A percentile compares a stretch with the other conserved stretches of the same genome.
Evolutionary conservation across 2,329 filamentous ascomycete genomes (phyloP).

Genomic region (Aureobasidium sp.): DNA sequence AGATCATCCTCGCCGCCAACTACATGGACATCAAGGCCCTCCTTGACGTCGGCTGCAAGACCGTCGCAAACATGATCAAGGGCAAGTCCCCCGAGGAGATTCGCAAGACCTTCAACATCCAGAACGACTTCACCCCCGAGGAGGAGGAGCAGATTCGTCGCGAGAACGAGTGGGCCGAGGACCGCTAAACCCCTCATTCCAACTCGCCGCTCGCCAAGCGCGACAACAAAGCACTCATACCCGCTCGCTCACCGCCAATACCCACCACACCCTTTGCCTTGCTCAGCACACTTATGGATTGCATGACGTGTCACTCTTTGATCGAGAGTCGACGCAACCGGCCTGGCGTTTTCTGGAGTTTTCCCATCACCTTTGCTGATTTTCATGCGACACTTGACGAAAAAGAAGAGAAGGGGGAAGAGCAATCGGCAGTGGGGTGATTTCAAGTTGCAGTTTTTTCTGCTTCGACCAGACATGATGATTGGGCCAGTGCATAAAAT

Average conservation of each 20-base stretch:
- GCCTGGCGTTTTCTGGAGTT: conserved; percentile 12
- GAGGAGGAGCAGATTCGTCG: conserved; percentile 87
- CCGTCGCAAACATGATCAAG: conserved; percentile 99
- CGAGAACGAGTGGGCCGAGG: conserved; percentile 47
- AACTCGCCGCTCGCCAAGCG: not conserved
- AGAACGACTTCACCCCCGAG: conserved; percentile 97
- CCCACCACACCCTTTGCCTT: not conserved
- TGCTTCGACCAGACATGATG: not conserved
- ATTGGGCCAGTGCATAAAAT: not conserved
- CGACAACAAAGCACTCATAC: not conserved
- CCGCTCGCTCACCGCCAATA: not conserved
- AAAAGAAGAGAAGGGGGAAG: not conserved
- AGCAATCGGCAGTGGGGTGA: not conserved
- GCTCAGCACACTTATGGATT: conserved; percentile 7
- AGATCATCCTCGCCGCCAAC: conserved; percentile 96
- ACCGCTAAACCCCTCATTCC: conserved; percentile 17
- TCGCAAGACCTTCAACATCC: conserved; percentile 99
- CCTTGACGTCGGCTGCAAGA: conserved; percentile 97
- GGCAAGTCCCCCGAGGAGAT: conserved; percentile 99
- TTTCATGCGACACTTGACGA: not conserved
- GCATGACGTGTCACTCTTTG: conserved; percentile 7
- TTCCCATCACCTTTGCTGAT: not conserved
- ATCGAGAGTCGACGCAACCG: not conserved
- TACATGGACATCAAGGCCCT: conserved; percentile 99
- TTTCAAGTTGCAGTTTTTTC: not conserved